Base-by-base conservation (phyloP, 352 stramenopile species). In the Phytophthora pseudosyringae region DNA sequence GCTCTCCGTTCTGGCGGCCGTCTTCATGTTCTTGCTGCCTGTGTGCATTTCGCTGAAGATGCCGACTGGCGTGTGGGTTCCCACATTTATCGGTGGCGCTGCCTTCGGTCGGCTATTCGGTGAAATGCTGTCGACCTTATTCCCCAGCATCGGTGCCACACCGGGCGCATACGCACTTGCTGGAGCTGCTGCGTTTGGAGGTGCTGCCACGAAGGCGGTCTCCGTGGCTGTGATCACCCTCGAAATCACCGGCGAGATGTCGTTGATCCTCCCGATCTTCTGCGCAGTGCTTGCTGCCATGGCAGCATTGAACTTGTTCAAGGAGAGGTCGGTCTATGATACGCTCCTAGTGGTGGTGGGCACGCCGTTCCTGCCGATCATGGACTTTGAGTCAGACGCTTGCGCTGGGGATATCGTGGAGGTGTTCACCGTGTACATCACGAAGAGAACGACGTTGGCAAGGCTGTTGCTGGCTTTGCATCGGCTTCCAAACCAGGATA, bases 191-290 rank as follows among this genome's bases (percentile, higher is more conserved):
- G 83, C 86, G 5, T 93, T 93, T 38, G 76, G 84, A 1, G 78
- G 69, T 3, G 84, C 80, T 13, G 80, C 83, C 3, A 97, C 90
- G 7, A 73, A 86, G 10, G 89, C 90, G 2, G 70, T 97, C 1
- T 95, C 85, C 3, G 85, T 90, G 10, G 88, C 87, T 1, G 89
- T 97, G 35, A 97, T 97, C 59, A 90, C 88, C 2, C 68, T 96
- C 29, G 89, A 97, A 64, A 88, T 97, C 58, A 97, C 89, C 21
- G 72, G 84, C 9, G 77, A 84, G 31, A 94, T 97, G 75, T 75
- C 78, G 5, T 69, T 95, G 57, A 93, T 95, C 51, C 76, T 94
- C 18, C 88, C 88, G 3, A 76, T 95, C 51, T 95, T 96, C 55
- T 88, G 83, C 63, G 74, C 82, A 3, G 76, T 83, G 4, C 70